phyloP scores from a whole-genome alignment of 2,329 filamentous ascomycete genomes.

The Calonectria multiphialidica region DNA sequence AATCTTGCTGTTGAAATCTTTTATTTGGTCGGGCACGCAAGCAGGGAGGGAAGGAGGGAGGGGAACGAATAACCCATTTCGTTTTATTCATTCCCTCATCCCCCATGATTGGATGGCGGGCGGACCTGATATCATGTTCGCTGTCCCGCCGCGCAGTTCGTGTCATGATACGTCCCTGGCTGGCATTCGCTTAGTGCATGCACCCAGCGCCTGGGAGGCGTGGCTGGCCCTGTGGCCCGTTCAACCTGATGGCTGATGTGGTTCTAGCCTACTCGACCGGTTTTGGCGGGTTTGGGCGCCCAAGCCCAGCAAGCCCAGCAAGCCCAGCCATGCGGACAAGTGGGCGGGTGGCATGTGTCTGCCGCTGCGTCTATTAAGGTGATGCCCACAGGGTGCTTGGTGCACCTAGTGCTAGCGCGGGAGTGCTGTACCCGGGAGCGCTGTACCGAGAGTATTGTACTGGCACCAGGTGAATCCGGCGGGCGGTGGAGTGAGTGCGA shows the following conservation, averaged over 20 bases:
- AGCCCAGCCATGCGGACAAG: background rate
- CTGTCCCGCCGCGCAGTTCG: background rate
- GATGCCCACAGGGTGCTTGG: background rate
- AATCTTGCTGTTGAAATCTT: too few relatives aligned
- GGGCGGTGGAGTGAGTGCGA: too few relatives aligned
- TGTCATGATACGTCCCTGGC: background rate
- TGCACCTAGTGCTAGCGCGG: too few relatives aligned
- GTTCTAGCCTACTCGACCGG: slow-evolving; percentile 1
- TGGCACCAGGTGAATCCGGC: too few relatives aligned
- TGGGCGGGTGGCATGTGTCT: background rate
- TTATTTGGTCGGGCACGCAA: too few relatives aligned
- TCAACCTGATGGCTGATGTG: slow-evolving; percentile 2
- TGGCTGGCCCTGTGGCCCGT: background rate
- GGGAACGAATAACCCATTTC: too few relatives aligned
- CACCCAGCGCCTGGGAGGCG: background rate
- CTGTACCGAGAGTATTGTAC: background rate
- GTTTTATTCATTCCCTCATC: too few relatives aligned
- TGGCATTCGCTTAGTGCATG: background rate
- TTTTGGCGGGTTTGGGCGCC: slow-evolving; percentile 2
- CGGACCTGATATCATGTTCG: too few relatives aligned
- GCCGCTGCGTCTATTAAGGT: background rate
- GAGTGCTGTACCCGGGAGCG: background rate
- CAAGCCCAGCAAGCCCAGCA: background rate
- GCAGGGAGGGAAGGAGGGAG: too few relatives aligned
- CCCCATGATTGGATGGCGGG: too few relatives aligned